Percentiles rank a stretch among this genome's conserved stretches.
Conservation (phyloP, 768 basidiomycete species). For the Galerina sulciceps region DNA sequence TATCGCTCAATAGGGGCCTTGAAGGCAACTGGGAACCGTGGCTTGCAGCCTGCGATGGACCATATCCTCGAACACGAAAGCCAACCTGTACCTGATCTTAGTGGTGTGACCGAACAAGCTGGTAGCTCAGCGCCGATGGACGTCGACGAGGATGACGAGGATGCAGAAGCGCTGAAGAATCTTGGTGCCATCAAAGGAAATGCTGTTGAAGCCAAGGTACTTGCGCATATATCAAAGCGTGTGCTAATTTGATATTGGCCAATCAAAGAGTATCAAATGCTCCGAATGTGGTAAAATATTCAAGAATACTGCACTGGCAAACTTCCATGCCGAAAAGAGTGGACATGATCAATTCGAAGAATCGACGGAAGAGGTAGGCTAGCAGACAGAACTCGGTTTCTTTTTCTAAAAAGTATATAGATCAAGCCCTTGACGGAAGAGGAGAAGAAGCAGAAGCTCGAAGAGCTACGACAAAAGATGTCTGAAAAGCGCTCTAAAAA, state of each 20-base stretch:
- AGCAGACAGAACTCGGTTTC: background rate
- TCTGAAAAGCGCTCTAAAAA: constrained; percentile 77
- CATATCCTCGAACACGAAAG: constrained; percentile 83
- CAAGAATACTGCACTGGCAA: constrained; percentile 83
- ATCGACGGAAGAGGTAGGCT: constrained; percentile 83
- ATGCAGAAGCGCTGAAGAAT: constrained; percentile 62
- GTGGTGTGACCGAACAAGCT: constrained; percentile 41
- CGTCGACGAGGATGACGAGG: constrained; percentile 76
- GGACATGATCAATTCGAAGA: constrained; percentile 98
- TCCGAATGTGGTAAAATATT: constrained; percentile 86
- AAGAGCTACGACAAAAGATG: constrained; percentile 81
- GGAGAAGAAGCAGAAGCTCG: constrained; percentile 83
- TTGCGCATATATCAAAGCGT: background rate
- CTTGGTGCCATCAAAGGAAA: constrained; percentile 44
- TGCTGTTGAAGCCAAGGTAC: constrained; percentile 71
- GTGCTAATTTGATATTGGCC: background rate
- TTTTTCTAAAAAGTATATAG: constrained; percentile 27
- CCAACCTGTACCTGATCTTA: constrained; percentile 71
- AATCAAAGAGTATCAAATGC: constrained; percentile 77
- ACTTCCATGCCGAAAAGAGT: constrained; percentile 93
- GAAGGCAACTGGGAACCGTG: constrained; percentile 80
- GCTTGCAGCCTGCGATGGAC: constrained; percentile 92
- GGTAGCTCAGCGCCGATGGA: constrained; percentile 41
- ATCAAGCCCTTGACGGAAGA: constrained; percentile 95
- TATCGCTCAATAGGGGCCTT: constrained; percentile 71